Conservation (phyloP, 768 basidiomycete species). For the Lactarius trivialis region DNA sequence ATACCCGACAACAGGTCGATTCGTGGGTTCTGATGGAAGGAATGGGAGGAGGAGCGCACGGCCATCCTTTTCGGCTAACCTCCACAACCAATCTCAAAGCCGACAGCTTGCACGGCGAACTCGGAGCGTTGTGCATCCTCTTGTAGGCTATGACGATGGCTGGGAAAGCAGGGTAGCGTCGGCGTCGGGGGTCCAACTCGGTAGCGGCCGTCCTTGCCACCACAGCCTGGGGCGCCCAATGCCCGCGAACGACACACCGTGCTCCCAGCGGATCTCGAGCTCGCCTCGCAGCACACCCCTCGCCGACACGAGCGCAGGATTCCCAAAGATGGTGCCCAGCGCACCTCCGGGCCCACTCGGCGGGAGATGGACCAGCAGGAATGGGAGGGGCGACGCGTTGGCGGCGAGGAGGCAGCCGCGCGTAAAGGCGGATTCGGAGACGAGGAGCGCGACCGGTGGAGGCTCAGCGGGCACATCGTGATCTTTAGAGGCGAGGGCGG, state of each 20-base stretch:
- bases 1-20: not conserved
- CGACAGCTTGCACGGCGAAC: not conserved
- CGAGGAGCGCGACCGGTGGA: conserved; percentile 61
- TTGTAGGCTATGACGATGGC: not conserved
- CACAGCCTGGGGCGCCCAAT: conserved; percentile 39
- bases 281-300: conserved; percentile 52
- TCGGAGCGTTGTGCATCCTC: not conserved
- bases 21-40: not conserved
- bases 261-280: conserved; percentile 66
- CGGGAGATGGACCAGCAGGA: conserved; percentile 76
- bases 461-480: not conserved
- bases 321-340: conserved; percentile 57
- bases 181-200: conserved; percentile 33
- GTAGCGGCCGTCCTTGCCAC: conserved; percentile 34
- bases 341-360: conserved; percentile 23
- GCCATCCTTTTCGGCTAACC: not conserved
- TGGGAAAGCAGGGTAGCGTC: too few species aligned
- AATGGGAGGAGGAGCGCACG: not conserved
- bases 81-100: not conserved
- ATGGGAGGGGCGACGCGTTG: conserved; percentile 67
- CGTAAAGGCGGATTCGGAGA: conserved; percentile 80
- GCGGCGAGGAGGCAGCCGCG: conserved; percentile 61
- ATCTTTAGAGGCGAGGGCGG: conserved; percentile 6
- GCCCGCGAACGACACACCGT: conserved; percentile 22
- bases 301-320: conserved; percentile 53